These are phyloP conservation scores for Heliamphora exappendiculata DNA, from an alignment of 148 eudicot genomes.

Conservation along the genomic window DNA sequence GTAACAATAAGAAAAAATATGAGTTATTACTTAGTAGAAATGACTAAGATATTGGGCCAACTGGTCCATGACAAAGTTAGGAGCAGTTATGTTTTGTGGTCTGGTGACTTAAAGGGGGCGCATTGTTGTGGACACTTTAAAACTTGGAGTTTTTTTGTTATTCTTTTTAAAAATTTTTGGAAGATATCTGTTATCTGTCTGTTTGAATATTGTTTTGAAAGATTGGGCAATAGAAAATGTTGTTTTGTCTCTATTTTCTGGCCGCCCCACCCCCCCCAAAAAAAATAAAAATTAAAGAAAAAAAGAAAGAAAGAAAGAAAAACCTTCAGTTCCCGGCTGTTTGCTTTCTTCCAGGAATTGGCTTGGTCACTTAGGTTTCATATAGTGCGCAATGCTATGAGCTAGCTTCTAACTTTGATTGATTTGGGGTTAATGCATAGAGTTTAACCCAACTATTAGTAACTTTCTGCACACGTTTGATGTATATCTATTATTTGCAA, in stretches of 20 bases:
- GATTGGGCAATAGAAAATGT: neutral
- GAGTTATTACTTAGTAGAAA: no score
- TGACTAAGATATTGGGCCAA: neutral
- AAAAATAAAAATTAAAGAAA: no score
- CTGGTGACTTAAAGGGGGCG: neutral
- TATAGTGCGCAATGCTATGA: neutral
- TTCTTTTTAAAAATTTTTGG: neutral
- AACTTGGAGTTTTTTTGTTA: neutral
- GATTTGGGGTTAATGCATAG: neutral
- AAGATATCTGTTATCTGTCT: neutral
- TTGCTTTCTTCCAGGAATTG: neutral
- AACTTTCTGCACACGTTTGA: neutral
- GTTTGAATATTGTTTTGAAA: neutral
- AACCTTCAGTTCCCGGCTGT: no score
- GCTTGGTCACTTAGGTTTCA: neutral
- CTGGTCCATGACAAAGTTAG: neutral
- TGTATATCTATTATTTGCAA: neutral
- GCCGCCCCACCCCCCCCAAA: neutral
- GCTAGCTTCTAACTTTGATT: neutral
- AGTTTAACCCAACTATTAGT: neutral
- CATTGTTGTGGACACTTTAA: neutral
- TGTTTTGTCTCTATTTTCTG: neutral
- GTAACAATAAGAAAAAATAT: no score
- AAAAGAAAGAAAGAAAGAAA: no score
- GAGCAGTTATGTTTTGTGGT: neutral